Base-by-base conservation (phyloP, 1,284 basidiomycete genomes). In the Flammula alnicola region DNA sequence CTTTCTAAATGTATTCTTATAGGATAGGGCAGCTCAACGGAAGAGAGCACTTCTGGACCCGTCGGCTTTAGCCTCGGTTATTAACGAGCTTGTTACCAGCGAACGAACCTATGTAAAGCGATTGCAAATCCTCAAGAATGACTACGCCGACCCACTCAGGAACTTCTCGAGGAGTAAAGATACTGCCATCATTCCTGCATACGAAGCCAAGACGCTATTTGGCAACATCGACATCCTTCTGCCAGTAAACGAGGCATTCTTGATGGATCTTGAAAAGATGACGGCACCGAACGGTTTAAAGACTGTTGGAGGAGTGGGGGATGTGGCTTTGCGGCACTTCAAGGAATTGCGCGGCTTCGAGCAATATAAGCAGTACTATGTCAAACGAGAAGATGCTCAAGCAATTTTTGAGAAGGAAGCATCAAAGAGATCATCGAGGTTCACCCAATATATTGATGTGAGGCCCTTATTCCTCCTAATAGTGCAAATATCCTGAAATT, bases 311-410 rank as follows among this genome's bases (percentile, higher is more conserved):
- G 81, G 83, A 5, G 77, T 97, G 3, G 95, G 95, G 4, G 93
- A 96, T 63, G 85, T 97, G 29, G 86, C 88, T 33, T 69, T 95
- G 52, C 82, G 81, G 55, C 94, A 97, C 71, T 89, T 95, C 70
- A 91, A 87, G 62, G 84, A 87, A 9, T 69, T 87, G 32, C 77
- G 78, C 49, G 91, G 91, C 0, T 95, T 98, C 60, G 93, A 95
- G 58, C 88, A 91, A 58, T 98, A 98, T 69, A 88, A 84, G 58
- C 86, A 90, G 54, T 98, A 95, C 70, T 93, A 96, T 59, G 81
- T 84, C 59, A 95, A 95, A 65, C 86, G 95, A 51, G 95, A 97
- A 72, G 93, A 97, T 63, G 94, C 94, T 0, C 95, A 97, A 66
- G 73, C 78, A 40, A 93, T 95, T 40, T 93, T 96, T 63, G 88